Evolutionary conservation across 2,329 filamentous ascomycete species (phyloP).

Genomic region (Fonsecaea pugnacius): DNA sequence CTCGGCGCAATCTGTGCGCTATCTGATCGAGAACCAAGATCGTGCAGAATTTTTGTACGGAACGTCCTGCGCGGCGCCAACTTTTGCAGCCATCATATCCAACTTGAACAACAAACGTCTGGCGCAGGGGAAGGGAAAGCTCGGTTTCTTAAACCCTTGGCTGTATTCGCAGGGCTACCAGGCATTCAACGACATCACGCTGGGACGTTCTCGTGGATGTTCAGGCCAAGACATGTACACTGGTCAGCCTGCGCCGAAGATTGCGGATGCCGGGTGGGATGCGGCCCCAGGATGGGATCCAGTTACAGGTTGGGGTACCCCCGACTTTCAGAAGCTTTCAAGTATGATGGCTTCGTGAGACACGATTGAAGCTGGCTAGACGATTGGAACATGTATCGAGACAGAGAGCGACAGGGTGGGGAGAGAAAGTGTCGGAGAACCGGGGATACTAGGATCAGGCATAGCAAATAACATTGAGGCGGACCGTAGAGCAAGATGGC

Average conservation of each 20-base stretch:
- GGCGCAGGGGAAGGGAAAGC: slow-evolving; percentile 54
- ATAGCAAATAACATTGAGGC: neutral
- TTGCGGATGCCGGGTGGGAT: slow-evolving; percentile 57
- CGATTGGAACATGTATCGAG: neutral
- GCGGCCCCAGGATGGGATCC: slow-evolving; percentile 58
- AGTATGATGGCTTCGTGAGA: slow-evolving; percentile 4
- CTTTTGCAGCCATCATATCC: slow-evolving; percentile 66
- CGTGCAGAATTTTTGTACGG: slow-evolving; percentile 8
- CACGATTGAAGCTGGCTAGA: neutral
- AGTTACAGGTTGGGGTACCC: slow-evolving; percentile 48
- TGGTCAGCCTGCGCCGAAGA: slow-evolving; percentile 44
- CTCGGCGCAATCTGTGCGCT: slow-evolving; percentile 58
- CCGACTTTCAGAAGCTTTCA: slow-evolving; percentile 21
- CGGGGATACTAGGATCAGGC: neutral
- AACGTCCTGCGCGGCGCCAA: slow-evolving; percentile 55
- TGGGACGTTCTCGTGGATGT: slow-evolving; percentile 55
- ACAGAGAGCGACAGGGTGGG: neutral
- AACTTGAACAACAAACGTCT: slow-evolving; percentile 68
- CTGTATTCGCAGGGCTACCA: slow-evolving; percentile 55
- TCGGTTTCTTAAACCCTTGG: slow-evolving; percentile 68
- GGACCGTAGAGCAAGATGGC: neutral
- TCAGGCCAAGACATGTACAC: slow-evolving; percentile 45
- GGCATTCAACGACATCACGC: slow-evolving; percentile 56
- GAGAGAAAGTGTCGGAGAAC: neutral
- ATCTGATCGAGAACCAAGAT: slow-evolving; percentile 48